Evolutionary conservation across 805 yeast species (phyloP), one percentile per base, ranked within the genome.

Genomic region (Clavispora vitiphila): DNA sequence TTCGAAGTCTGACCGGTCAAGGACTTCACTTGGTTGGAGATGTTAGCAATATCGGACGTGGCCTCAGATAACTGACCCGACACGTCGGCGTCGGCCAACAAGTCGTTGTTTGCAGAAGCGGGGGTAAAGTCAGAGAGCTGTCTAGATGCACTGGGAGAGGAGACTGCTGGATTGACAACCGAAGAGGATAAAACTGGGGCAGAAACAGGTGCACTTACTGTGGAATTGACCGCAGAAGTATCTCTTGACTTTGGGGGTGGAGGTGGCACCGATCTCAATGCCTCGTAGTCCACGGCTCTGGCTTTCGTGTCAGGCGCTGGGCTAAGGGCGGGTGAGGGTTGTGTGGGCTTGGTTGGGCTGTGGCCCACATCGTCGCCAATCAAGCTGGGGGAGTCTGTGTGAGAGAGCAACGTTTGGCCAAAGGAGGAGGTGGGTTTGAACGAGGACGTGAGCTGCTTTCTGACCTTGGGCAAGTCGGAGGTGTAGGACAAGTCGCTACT

Each of bases 351-450:
- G 34, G 15, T 9, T 11, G 43, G 11, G 38, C 23, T 37, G 3
- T 25, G 34, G 1, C 40, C 11, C 14, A 56, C 64, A 26, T 72
- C 72, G 8, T 63, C 71, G 4, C 66, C 67, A 38, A 68, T 51
- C 35, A 67, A 58, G 40, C 60, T 58, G 8, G 44, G 20, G 51
- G 49, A 2, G 46, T 34, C 30, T 18, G 43, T 34, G 34, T 62
- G 60, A 6, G 58, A 54, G 40, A 73, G 55, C 40, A 90, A 71
- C 26, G 75, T 74, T 64, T 85, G 96, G 24, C 98, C 98, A 69
- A 90, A 91, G 9, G 76, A 65, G 0, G 96, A 88, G 14, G 89
- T 74, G 26, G 97, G 97, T 40, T 78, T 83, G 64, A 90, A 91
- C 45, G 74, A 55, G 50, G 60, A 56, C 47, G 69, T 48, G 56